Evolutionary conservation across 1,284 basidiomycete genomes (phyloP).

Genomic region (Flammula alnicola): DNA sequence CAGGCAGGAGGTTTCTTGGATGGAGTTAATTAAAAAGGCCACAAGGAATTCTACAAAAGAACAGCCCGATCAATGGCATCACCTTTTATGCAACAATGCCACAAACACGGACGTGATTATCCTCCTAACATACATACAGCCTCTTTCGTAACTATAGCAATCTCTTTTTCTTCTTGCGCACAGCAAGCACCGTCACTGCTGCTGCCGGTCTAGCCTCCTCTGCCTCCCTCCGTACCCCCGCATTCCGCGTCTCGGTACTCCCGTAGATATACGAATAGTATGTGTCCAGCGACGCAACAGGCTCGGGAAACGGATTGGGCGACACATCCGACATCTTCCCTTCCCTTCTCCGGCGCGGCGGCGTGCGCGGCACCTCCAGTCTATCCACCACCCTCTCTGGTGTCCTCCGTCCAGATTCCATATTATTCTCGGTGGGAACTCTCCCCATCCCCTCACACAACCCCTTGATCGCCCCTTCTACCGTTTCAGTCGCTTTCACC

Average conservation of each 20-base stretch:
- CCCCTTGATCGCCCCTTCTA: conserved; percentile 70
- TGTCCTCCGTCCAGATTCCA: conserved; percentile 45
- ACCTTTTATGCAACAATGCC: conserved; percentile 11
- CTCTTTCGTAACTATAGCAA: conserved; percentile 26
- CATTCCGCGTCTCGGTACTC: conserved; percentile 51
- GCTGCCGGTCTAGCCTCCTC: conserved; percentile 26
- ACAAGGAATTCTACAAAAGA: conserved; percentile 1
- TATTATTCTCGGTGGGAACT: conserved; percentile 26
- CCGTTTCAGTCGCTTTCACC: conserved; percentile 67
- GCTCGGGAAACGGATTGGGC: conserved; percentile 69
- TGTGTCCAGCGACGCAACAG: conserved; percentile 60
- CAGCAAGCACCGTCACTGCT: conserved; percentile 59
- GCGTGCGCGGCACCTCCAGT: conserved; percentile 20
- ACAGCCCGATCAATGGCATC: conserved; percentile 10
- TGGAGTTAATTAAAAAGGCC: conserved; percentile 30
- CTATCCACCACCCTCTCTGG: conserved; percentile 22
- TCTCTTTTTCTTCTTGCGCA: conserved; percentile 65
- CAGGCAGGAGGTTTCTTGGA: no score
- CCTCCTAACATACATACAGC: no score
- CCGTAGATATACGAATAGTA: conserved; percentile 65
- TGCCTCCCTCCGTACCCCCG: conserved; percentile 33
- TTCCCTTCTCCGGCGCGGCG: conserved; percentile 27
- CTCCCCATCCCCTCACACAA: conserved; percentile 66
- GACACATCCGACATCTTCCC: conserved; percentile 51
- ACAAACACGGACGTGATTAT: no score